Percentiles rank a stretch among this genome's conserved stretches.
Evolutionary conservation across 2,329 filamentous ascomycete species (phyloP).

Genomic region (Hypoxylon sp.): DNA sequence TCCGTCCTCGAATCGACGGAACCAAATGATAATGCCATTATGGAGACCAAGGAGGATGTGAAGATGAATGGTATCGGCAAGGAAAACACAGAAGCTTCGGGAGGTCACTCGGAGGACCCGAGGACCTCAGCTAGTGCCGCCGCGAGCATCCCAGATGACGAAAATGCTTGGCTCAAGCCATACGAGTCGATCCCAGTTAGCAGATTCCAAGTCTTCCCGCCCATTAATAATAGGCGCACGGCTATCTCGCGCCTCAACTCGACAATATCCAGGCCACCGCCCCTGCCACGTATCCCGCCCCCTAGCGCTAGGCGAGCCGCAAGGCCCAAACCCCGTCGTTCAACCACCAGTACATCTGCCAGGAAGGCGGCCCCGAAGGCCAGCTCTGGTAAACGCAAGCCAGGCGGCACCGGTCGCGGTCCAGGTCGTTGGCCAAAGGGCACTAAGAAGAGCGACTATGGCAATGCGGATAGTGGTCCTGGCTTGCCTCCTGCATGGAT

Average conservation of each 20-base stretch:
- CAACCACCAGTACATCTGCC: constrained; percentile 53
- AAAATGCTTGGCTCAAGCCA: constrained; percentile 61
- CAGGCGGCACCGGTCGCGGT: constrained; percentile 74
- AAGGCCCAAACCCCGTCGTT: constrained; percentile 59
- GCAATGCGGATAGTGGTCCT: constrained; percentile 75
- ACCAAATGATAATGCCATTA: constrained; percentile 54
- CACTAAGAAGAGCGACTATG: constrained; percentile 77
- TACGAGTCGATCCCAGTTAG: constrained; percentile 75
- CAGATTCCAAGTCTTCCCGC: constrained; percentile 85
- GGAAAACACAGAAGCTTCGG: constrained; percentile 43
- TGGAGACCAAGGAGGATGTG: constrained; percentile 38
- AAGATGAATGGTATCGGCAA: constrained; percentile 52
- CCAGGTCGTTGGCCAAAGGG: constrained; percentile 78
- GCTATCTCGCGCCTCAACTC: constrained; percentile 63
- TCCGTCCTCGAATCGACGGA: constrained; percentile 60
- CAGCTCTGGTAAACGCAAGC: constrained; percentile 66
- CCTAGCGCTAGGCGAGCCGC: constrained; percentile 56
- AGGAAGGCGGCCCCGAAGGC: constrained; percentile 58
- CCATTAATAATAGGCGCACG: constrained; percentile 67
- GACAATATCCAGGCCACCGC: constrained; percentile 55
- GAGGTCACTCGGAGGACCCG: constrained; percentile 41
- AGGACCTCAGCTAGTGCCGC: constrained; percentile 31
- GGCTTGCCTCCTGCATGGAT: constrained; percentile 73
- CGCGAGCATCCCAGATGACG: constrained; percentile 51
- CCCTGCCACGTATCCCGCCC: constrained; percentile 49